Evolutionary conservation across 2,329 filamentous ascomycete species (phyloP).

Genomic region (Diplodia sapinea): DNA sequence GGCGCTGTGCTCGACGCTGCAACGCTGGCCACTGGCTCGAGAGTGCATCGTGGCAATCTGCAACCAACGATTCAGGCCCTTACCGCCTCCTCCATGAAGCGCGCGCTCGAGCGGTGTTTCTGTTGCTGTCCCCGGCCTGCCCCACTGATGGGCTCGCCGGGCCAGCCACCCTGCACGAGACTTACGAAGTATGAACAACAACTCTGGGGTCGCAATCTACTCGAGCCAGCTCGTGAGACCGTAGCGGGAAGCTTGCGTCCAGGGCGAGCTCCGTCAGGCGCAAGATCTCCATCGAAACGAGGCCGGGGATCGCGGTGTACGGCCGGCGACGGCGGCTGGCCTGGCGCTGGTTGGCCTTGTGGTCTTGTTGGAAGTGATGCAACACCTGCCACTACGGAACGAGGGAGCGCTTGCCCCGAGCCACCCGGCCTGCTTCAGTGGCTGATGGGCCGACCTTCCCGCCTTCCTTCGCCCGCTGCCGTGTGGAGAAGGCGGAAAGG

Average conservation of each 20-base stretch:
- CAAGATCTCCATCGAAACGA: conserved; percentile 10
- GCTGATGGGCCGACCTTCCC: conserved; percentile 14
- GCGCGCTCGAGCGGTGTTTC: conserved; percentile 1
- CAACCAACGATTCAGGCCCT: neutral
- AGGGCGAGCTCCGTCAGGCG: neutral
- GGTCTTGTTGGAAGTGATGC: conserved; percentile 19
- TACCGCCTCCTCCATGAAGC: neutral
- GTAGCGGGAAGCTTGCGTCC: conserved; percentile 16
- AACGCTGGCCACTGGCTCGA: conserved; percentile 5
- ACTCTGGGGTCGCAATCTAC: conserved; percentile 27
- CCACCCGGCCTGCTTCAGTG: conserved; percentile 1
- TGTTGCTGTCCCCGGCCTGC: neutral
- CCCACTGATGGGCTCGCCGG: neutral
- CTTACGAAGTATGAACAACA: neutral
- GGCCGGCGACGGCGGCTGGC: neutral
- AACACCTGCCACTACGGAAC: conserved; percentile 7
- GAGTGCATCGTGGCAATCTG: neutral
- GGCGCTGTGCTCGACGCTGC: too few relatives aligned
- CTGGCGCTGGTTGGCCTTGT: conserved; percentile 23
- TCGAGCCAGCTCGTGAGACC: conserved; percentile 26
- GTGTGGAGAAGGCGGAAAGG: conserved; percentile 12
- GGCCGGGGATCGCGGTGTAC: conserved; percentile 11
- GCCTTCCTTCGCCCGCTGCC: conserved; percentile 14
- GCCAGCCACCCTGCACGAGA: too few relatives aligned
- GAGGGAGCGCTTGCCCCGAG: conserved; percentile 11